phyloP scores from a whole-genome alignment of 2,329 filamentous ascomycete genomes.

The Aspergillus clavatus region DNA sequence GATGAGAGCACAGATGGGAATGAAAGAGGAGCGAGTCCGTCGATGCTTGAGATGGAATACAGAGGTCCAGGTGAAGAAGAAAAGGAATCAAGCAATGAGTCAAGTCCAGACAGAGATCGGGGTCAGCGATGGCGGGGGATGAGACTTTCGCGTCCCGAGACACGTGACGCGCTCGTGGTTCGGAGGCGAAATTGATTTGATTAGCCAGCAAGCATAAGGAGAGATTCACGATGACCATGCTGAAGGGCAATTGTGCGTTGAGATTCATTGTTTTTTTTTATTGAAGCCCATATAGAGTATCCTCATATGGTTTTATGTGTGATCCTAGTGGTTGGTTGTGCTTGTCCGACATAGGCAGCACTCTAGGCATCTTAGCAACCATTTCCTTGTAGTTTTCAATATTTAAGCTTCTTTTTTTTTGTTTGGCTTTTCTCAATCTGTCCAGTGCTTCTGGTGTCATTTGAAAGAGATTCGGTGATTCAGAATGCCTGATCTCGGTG shows the following conservation, averaged over 20 bases:
- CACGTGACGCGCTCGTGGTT: slow-evolving; percentile 1
- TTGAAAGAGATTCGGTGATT: not conserved
- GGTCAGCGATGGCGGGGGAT: not conserved
- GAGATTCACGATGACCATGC: not conserved
- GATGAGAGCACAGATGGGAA: slow-evolving; percentile 4
- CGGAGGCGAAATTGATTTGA: not conserved
- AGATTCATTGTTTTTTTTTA: too few species aligned
- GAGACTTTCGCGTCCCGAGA: not conserved
- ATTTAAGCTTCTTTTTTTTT: not conserved
- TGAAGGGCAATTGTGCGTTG: not conserved
- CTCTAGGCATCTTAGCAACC: too few species aligned
- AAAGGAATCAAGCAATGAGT: slow-evolving; percentile 6
- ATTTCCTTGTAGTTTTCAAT: too few species aligned
- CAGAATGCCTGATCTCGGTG: slow-evolving; percentile 25
- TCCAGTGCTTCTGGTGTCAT: not conserved
- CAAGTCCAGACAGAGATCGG: not conserved
- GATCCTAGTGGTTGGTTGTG: too few species aligned
- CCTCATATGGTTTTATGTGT: not conserved
- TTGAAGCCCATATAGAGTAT: not conserved
- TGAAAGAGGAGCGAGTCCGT: slow-evolving; percentile 2
- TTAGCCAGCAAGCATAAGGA: not conserved
- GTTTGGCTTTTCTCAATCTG: not conserved
- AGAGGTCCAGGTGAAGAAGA: not conserved
- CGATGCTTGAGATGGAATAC: slow-evolving; percentile 2
- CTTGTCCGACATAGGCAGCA: too few species aligned